A percentile compares a stretch with the other conserved stretches of the same genome.
These are phyloP conservation scores for Sugiyamaella qingdaonensis DNA, from an alignment of 805 yeast species.

Conservation along the genomic window DNA sequence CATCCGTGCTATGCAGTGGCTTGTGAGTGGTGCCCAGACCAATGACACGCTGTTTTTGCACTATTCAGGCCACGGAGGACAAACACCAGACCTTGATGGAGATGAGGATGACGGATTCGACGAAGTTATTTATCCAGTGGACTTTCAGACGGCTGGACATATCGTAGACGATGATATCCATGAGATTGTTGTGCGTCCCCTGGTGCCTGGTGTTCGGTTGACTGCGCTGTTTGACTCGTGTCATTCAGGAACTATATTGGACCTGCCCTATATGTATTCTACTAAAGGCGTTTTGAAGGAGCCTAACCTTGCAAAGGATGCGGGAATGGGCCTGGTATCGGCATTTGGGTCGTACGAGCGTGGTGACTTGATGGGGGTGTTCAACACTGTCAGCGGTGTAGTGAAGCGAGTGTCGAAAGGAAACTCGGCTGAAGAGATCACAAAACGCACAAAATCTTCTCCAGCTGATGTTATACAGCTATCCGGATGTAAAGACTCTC, in stretches of 20 bases:
- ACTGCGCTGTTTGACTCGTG: conserved; percentile 83
- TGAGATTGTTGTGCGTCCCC: conserved; percentile 60
- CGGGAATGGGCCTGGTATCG: conserved; percentile 60
- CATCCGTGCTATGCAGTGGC: conserved; percentile 76
- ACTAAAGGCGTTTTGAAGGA: conserved; percentile 81
- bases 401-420: conserved; percentile 35
- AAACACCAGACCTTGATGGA: conserved; percentile 60
- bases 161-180: conserved; percentile 74
- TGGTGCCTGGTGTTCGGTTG: conserved; percentile 68
- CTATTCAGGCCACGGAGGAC: conserved; percentile 86
- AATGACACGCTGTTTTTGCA: conserved; percentile 79
- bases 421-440: conserved; percentile 38
- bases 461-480: conserved; percentile 74
- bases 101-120: conserved; percentile 75
- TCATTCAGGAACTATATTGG: conserved; percentile 80
- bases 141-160: conserved; percentile 62
- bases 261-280: conserved; percentile 74
- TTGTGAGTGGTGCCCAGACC: conserved; percentile 65
- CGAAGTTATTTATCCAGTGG: conserved; percentile 70
- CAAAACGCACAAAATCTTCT: conserved; percentile 56
- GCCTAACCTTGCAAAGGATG: conserved; percentile 71
- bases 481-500: conserved; percentile 80
- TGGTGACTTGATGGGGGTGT: conserved; percentile 52
- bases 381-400: conserved; percentile 38
- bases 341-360: conserved; percentile 57